Evolutionary conservation across 1,284 basidiomycete species (phyloP).

Genomic region (Kwoniella shivajii): DNA sequence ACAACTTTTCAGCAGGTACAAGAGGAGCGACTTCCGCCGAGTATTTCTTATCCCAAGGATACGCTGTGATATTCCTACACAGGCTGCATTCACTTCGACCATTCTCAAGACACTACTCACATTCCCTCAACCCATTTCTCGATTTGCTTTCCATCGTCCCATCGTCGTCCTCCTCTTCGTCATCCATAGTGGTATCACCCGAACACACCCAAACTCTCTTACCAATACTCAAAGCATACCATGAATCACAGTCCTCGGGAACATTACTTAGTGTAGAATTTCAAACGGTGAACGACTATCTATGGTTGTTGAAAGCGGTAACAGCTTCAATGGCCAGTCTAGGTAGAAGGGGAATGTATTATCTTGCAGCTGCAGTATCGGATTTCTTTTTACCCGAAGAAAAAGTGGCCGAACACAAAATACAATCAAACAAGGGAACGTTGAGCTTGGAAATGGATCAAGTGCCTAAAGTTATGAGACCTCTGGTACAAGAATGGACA

Average conservation of each 20-base stretch:
- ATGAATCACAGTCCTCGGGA: slow-evolving; percentile 71
- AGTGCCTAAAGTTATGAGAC: slow-evolving; percentile 92
- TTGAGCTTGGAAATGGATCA: slow-evolving; percentile 97
- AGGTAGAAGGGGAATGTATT: slow-evolving; percentile 81
- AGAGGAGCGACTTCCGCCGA: slow-evolving; percentile 96
- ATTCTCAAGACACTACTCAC: slow-evolving; percentile 94
- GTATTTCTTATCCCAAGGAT: slow-evolving; percentile 87
- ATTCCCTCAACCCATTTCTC: slow-evolving; percentile 96
- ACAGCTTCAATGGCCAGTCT: slow-evolving; percentile 63
- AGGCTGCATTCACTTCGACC: slow-evolving; percentile 95
- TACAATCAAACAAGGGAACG: slow-evolving; percentile 92
- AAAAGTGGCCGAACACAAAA: slow-evolving; percentile 94
- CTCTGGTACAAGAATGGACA: slow-evolving; percentile 91
- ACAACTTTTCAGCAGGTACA: slow-evolving; percentile 99
- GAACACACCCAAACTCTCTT: slow-evolving; percentile 64
- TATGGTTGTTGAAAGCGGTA: slow-evolving; percentile 85
- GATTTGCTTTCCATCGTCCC: slow-evolving; percentile 83
- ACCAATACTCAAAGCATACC: slow-evolving; percentile 77
- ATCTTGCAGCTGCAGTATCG: slow-evolving; percentile 95
- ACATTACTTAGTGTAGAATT: slow-evolving; percentile 85
- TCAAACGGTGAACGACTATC: slow-evolving; percentile 93
- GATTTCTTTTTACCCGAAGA: slow-evolving; percentile 95
- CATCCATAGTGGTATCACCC: slow-evolving; percentile 66
- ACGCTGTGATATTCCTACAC: slow-evolving; percentile 98
- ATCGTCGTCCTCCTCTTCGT: slow-evolving; percentile 3